Conservation (phyloP, 768 basidiomycete species). For the Cystofilobasidium ferigula region DNA sequence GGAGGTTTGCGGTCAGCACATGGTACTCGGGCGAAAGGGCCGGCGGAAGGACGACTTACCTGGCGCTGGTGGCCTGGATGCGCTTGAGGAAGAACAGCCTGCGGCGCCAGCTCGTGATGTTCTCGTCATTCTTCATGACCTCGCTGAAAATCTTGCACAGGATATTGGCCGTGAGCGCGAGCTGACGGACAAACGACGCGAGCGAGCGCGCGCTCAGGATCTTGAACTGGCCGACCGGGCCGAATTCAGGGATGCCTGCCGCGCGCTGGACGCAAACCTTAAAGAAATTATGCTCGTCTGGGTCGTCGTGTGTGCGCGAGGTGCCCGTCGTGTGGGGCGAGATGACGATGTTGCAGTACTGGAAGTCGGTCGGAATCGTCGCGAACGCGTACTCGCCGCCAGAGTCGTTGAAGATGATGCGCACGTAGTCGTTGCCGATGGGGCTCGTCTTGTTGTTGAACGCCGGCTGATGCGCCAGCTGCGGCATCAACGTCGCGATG, state of each 20-base stretch:
- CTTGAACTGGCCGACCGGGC: slow-evolving; percentile 84
- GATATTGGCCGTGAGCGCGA: slow-evolving; percentile 78
- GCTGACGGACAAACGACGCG: slow-evolving; percentile 75
- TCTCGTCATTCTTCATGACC: slow-evolving; percentile 56
- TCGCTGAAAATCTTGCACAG: slow-evolving; percentile 73
- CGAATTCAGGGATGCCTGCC: slow-evolving; percentile 83
- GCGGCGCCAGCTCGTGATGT: slow-evolving; percentile 78
- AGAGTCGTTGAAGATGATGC: slow-evolving; percentile 96
- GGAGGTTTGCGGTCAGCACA: no score
- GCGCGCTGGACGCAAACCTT: slow-evolving; percentile 83
- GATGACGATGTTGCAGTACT: slow-evolving; percentile 94
- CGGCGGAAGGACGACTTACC: neutral
- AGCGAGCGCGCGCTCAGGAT: slow-evolving; percentile 79
- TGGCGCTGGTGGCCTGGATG: neutral
- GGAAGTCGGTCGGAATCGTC: slow-evolving; percentile 83
- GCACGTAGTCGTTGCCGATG: slow-evolving; percentile 92
- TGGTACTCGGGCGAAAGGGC: no score
- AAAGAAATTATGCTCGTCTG: slow-evolving; percentile 88
- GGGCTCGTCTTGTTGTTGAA: slow-evolving; percentile 82
- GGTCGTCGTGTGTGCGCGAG: slow-evolving; percentile 44
- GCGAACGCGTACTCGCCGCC: slow-evolving; percentile 76
- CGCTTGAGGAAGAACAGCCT: slow-evolving; percentile 63
- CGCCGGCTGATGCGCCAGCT: slow-evolving; percentile 30
- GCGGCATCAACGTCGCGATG: slow-evolving; percentile 95
- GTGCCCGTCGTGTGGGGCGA: slow-evolving; percentile 49